These are phyloP conservation scores for Ascochyta koolunga DNA, from an alignment of 2,329 filamentous ascomycete genomes.

Conservation along the genomic window DNA sequence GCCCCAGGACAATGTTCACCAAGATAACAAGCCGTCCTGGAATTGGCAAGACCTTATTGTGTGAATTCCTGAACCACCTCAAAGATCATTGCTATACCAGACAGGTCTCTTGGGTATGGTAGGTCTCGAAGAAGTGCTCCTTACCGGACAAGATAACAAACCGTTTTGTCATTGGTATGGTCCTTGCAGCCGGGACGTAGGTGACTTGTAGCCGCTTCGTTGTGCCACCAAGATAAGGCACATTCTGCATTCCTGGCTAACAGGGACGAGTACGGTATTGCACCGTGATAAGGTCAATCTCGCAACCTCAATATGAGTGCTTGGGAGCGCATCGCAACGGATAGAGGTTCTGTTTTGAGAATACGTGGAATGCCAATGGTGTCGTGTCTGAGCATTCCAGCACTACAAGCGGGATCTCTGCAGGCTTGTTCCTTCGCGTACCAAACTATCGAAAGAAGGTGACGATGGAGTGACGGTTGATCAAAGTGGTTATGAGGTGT, in stretches of 20 bases:
- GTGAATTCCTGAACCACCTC: neutral
- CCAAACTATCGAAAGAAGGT: neutral
- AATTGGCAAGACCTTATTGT: neutral
- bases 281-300: neutral
- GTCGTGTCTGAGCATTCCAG: neutral
- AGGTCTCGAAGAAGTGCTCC: neutral
- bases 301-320: neutral
- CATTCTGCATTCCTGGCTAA: constrained; percentile 1
- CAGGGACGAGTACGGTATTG: neutral
- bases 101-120: neutral
- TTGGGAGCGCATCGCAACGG: neutral
- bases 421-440: neutral
- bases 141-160: neutral
- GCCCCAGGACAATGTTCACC: too few relatives aligned
- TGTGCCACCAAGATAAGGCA: constrained; percentile 1
- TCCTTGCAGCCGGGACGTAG: neutral
- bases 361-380: neutral
- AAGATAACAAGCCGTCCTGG: too few relatives aligned
- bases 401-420: neutral
- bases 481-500: neutral
- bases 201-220: neutral
- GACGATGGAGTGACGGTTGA: neutral
- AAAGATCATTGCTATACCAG: neutral
- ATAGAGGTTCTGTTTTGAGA: neutral
- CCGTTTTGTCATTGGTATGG: neutral